phyloP scores from a whole-genome alignment of 495 filamentous ascomycete species.

The Aspergillus taichungensis region DNA sequence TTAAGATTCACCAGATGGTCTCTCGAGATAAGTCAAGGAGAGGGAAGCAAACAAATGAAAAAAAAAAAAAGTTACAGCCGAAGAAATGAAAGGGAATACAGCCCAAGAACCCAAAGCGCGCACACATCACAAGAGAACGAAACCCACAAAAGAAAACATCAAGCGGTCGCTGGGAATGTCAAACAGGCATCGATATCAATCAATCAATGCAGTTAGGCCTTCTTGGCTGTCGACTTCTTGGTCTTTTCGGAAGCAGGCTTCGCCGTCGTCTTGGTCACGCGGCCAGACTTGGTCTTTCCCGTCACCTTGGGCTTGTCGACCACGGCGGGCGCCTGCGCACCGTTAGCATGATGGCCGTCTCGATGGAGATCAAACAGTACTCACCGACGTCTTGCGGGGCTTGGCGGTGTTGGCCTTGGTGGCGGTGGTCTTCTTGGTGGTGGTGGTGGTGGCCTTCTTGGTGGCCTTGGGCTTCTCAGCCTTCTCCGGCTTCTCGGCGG shows the following conservation, averaged over 20 bases:
- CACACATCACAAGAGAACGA: slow-evolving; percentile 18
- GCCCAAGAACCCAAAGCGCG: slow-evolving; percentile 17
- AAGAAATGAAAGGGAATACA: slow-evolving; percentile 19
- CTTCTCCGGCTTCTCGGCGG: slow-evolving; percentile 36
- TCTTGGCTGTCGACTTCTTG: slow-evolving; percentile 54
- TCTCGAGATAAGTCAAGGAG: slow-evolving; percentile 8
- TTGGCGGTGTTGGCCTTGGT: slow-evolving; percentile 49
- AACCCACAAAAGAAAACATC: slow-evolving; percentile 19
- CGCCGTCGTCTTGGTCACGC: slow-evolving; percentile 69
- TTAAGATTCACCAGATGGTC: slow-evolving; percentile 24
- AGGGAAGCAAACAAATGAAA: slow-evolving; percentile 3
- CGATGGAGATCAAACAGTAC: not conserved
- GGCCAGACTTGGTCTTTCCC: slow-evolving; percentile 84
- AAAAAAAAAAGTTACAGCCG: slow-evolving; percentile 21
- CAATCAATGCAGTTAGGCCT: slow-evolving; percentile 9
- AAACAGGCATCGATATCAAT: not conserved
- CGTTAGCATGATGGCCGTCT: slow-evolving; percentile 6
- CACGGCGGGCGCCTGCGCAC: slow-evolving; percentile 50
- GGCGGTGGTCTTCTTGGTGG: slow-evolving; percentile 24
- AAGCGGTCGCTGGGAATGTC: slow-evolving; percentile 12
- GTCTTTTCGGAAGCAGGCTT: slow-evolving; percentile 48
- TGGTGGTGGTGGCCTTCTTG: slow-evolving; percentile 14
- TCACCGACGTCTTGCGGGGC: slow-evolving; percentile 41
- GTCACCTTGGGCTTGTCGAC: slow-evolving; percentile 66
- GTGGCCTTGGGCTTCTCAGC: slow-evolving; percentile 16